A percentile compares a stretch with the other conserved stretches of the same genome.
Conservation (phyloP, 2,329 filamentous ascomycete species). For the Exophiala calicioides region DNA sequence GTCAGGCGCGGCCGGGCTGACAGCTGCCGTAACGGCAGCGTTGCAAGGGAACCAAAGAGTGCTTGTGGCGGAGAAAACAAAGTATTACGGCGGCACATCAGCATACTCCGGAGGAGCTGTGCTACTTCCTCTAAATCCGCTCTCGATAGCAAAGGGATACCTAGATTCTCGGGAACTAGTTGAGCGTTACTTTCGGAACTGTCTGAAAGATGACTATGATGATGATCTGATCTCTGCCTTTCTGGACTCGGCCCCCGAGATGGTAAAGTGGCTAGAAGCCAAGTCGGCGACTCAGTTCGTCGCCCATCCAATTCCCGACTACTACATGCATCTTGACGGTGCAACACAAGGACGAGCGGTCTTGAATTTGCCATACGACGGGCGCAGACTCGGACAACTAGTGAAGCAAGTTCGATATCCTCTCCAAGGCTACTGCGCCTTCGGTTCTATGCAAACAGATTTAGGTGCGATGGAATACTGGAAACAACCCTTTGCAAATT, state of each 20-base stretch:
- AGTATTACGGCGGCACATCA: constrained; percentile 1
- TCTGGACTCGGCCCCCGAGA: constrained; percentile 1
- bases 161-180: constrained; percentile 34
- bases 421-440: constrained; percentile 1
- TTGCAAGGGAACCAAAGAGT: constrained; percentile 3
- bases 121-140: constrained; percentile 40
- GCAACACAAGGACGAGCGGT: background rate
- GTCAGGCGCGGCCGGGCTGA: constrained; percentile 3
- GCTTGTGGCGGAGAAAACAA: constrained; percentile 4
- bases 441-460: constrained; percentile 1
- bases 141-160: constrained; percentile 22
- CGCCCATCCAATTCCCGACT: background rate
- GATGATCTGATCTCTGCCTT: constrained; percentile 32
- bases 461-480: background rate
- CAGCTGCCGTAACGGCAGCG: constrained; percentile 3
- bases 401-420: constrained; percentile 1
- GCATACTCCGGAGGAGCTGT: constrained; percentile 37
- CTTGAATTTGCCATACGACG: background rate
- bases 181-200: constrained; percentile 21
- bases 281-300: constrained; percentile 5
- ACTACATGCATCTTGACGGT: background rate
- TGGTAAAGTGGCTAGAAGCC: constrained; percentile 13
- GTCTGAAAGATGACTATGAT: constrained; percentile 31
- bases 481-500: background rate
- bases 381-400: background rate